These are phyloP conservation scores for Mortierella sp. DNA, from an alignment of 371 early-diverging fungal genomes.

Conservation along the genomic window DNA sequence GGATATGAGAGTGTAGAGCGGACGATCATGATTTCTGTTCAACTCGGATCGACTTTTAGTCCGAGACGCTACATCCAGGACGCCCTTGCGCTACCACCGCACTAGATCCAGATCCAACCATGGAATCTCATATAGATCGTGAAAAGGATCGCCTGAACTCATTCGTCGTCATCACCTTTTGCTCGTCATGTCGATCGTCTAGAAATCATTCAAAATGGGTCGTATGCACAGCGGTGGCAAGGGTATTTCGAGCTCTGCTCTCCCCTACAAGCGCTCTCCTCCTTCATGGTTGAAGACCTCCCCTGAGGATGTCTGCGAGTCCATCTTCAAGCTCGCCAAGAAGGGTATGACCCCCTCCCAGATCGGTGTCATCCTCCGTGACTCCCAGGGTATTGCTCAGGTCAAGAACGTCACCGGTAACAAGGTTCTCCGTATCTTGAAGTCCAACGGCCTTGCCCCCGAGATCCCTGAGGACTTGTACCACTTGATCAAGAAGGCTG, in stretches of 20 bases:
- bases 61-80: too few species aligned
- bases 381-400: constrained; percentile 98
- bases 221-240: constrained; percentile 94
- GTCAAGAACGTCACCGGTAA: constrained; percentile 96
- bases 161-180: neutral
- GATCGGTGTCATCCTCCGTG: constrained; percentile 99
- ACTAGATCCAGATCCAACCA: too few species aligned
- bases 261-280: constrained; percentile 99
- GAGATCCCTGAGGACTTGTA: constrained; percentile 99
- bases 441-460: constrained; percentile 93
- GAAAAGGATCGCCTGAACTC: neutral
- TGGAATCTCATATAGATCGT: too few species aligned
- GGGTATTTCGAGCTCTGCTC: constrained; percentile 98
- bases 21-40: too few species aligned
- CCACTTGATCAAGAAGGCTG: constrained; percentile 99
- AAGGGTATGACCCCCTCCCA: constrained; percentile 99
- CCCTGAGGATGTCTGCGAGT: constrained; percentile 96
- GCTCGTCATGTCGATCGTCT: neutral
- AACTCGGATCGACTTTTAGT: too few species aligned
- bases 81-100: too few species aligned
- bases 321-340: constrained; percentile 99
- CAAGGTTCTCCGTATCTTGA: constrained; percentile 96
- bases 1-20: too few species aligned
- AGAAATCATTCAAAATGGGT: constrained; percentile 79
- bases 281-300: constrained; percentile 98